A percentile compares a stretch with the other conserved stretches of the same genome.
These are phyloP conservation scores for Populus tomentosa DNA, from an alignment of 441 rosid species.

Conservation along the genomic window DNA sequence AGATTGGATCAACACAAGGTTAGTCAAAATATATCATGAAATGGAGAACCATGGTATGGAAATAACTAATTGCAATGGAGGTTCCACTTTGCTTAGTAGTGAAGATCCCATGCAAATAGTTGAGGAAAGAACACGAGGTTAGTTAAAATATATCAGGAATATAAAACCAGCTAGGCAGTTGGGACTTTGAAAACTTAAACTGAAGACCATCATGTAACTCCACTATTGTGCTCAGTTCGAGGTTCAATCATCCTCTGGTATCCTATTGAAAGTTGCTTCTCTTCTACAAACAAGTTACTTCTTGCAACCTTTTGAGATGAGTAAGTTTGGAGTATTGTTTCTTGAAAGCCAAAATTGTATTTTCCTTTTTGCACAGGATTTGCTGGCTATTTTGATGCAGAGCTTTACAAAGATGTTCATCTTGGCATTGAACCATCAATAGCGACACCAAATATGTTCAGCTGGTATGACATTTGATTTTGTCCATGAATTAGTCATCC, in stretches of 20 bases:
- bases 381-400: too few relatives aligned
- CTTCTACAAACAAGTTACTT: neutral
- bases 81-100: too few relatives aligned
- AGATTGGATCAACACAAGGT: neutral
- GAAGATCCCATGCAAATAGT: too few relatives aligned
- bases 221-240: neutral
- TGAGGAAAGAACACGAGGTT: too few relatives aligned
- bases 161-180: neutral
- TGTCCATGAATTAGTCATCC: too few relatives aligned
- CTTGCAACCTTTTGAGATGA: slow-evolving; percentile 1
- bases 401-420: too few relatives aligned
- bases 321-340: too few relatives aligned
- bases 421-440: slow-evolving; percentile 55
- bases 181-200: neutral
- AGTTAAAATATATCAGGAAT: neutral
- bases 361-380: too few relatives aligned
- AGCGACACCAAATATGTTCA: slow-evolving; percentile 99
- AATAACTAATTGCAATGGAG: too few relatives aligned
- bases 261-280: neutral
- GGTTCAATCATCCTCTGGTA: neutral
- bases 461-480: slow-evolving; percentile 58
- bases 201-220: neutral
- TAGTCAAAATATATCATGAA: neutral
- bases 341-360: too few relatives aligned
- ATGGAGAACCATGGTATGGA: too few relatives aligned